Base-by-base conservation (phyloP, 2,329 filamentous ascomycete species). In the Cryphonectria radicalis region DNA sequence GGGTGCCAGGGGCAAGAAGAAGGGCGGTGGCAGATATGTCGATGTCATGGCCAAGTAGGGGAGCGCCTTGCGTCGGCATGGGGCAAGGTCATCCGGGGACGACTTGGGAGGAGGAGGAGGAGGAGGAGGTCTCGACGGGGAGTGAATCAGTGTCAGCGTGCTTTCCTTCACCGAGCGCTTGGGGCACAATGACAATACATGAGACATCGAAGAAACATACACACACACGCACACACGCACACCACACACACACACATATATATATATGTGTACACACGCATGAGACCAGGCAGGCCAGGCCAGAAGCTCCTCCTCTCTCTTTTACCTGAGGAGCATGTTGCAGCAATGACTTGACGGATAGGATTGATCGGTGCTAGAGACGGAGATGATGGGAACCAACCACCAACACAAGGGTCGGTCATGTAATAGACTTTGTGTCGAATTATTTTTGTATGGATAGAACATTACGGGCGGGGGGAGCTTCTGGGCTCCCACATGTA, bases 31-130 rank as follows among this genome's bases (percentile, higher is more conserved):
- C 42, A 86, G 95, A 40, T 99, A 99, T 84, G 91, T 99, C 42
- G 96, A 99, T 86, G 94, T 99, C 72, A 98, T 98, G 94, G 92
- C 92, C 13, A 91, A 93, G 77, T 87, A 82, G 53, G 37, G 43
- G 28, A 28, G 6, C 11, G 62, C 55, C 40, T 32, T 57, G 19
- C 19, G 35, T 40, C 14, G 66, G 22, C 57, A 67, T 55, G 5
- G 10, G n/a, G 17, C 25, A 46, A 57, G 19, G 28, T 70, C 40
- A 25, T 42, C 5, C 13, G 40, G n/a, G 35, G 46, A 25, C 62
- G 22, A 32, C 40, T 4, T 35, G 50, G 8, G 8, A 7, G 17
- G 37, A 6, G 35, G 37, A 40, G 8, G 37, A 40, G 8, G 28
- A 28, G 28, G 46, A 46, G 6, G 6, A 50, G 46, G 40, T 17